Evolutionary conservation across 2,329 filamentous ascomycete genomes (phyloP), one percentile per base, ranked within the genome.

Genomic region (Sporothrix euskadiensis): DNA sequence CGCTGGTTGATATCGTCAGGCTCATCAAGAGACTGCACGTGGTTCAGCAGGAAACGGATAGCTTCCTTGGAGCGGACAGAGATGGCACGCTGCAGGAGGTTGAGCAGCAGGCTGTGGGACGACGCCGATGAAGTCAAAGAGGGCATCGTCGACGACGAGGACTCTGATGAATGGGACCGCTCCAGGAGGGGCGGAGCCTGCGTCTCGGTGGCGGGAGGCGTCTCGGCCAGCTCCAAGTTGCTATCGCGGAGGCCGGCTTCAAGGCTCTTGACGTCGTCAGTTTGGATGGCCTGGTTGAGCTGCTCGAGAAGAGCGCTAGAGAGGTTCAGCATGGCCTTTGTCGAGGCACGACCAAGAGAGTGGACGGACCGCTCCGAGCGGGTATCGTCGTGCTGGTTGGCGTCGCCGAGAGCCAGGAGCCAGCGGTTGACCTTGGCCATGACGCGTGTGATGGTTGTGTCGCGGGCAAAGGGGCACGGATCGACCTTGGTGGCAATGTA

Each of bases 401-500:
- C 88, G 69, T 97, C 94, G 19, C 90, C 91, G 22, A 98, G 84
- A 1, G 90, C 88, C 0, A 94, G 94, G 22, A 99, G 87, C 94
- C 95, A 98, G 76, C 94, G 92, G 82, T 98, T 98, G 80, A 98
- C 93, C 77, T 88, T 86, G 74, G 82, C 80, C 65, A 89, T 83
- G 56, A 87, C 79, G 44, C 85, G 82, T 1, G 82, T 81, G 30
- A 85, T 84, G 69, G 83, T 84, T 39, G 81, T 84, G 76, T 89
- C 95, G 75, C 93, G 94, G 22, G 95, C 93, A 82, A 99, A 99
- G 0, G 93, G 89, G 76, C 91, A 91, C 1, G 93, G 91, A 77
- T 97, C 93, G 73, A 99, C 95, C 83, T 97, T 97, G 65, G 94
- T 94, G 56, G 92, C 90, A 74, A 99, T 87, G 79, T 98, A 99